Evolutionary conservation across 1,284 basidiomycete genomes (phyloP).

Genomic region (Leucoagaricus sp.): DNA sequence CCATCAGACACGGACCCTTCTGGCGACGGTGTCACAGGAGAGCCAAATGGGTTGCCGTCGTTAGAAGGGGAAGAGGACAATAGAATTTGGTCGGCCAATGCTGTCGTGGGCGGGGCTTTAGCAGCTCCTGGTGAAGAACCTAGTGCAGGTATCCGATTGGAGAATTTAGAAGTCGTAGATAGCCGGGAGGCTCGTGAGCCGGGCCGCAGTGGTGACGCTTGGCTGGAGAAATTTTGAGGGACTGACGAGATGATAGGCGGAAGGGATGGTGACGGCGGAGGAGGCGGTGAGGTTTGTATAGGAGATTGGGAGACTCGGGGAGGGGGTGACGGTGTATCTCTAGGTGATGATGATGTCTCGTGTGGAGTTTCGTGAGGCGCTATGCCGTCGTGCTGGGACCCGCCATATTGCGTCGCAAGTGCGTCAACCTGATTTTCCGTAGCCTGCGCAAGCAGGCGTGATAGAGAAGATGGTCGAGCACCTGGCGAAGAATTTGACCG

Average conservation of each 20-base stretch:
- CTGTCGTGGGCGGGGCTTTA: conserved; percentile 71
- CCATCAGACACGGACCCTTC: conserved; percentile 60
- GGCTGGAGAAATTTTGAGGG: conserved; percentile 30
- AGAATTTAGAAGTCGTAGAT: conserved; percentile 65
- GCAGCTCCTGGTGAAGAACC: conserved; percentile 43
- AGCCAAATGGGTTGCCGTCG: conserved; percentile 39
- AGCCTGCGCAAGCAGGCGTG: conserved; percentile 74
- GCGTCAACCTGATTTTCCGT: conserved; percentile 21
- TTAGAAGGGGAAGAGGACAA: conserved; percentile 44
- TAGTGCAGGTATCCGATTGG: conserved; percentile 58
- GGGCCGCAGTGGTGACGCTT: conserved; percentile 60
- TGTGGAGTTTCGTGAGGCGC: conserved; percentile 1
- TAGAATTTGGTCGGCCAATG: conserved; percentile 55
- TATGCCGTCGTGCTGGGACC: not conserved
- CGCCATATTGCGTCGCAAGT: not conserved
- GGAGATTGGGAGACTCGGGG: conserved; percentile 69
- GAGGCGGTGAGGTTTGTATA: conserved; percentile 27
- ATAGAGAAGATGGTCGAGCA: conserved; percentile 73
- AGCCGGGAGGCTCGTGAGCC: conserved; percentile 67
- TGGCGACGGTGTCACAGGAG: conserved; percentile 51
- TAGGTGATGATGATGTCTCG: conserved; percentile 46
- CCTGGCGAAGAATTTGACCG: conserved; percentile 67
- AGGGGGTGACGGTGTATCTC: conserved; percentile 70
- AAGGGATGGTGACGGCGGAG: conserved; percentile 35
- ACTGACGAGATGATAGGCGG: conserved; percentile 34